Evolutionary conservation across 2,329 filamentous ascomycete genomes (phyloP).

Genomic region (Geoglossum cookeanum): DNA sequence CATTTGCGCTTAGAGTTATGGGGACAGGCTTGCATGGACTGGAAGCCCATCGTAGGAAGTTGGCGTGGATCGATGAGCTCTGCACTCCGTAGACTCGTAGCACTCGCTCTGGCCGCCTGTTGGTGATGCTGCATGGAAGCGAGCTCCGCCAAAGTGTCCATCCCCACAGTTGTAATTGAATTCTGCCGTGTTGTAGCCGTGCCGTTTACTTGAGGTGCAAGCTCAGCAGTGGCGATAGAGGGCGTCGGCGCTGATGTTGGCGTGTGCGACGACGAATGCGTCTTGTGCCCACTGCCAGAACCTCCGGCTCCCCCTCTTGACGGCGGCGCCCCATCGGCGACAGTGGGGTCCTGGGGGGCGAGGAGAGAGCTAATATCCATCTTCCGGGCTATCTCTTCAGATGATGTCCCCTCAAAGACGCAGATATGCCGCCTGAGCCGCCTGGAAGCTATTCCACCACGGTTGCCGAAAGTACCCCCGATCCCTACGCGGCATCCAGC

Average conservation of each 20-base stretch:
- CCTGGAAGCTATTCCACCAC: neutral
- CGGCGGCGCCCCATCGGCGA: conserved; percentile 16
- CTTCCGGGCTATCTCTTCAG: neutral
- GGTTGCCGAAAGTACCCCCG: neutral
- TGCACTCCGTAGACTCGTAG: conserved; percentile 12
- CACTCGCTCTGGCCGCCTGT: conserved; percentile 21
- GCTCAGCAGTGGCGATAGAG: neutral
- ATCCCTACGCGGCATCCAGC: neutral
- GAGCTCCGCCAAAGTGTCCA: conserved; percentile 30
- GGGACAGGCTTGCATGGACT: conserved; percentile 3
- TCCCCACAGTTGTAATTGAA: conserved; percentile 21
- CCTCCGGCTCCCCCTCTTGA: neutral
- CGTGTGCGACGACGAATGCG: conserved; percentile 4
- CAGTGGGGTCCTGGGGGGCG: conserved; percentile 27
- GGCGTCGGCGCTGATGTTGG: conserved; percentile 2
- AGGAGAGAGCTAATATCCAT: conserved; percentile 32
- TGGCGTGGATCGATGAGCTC: conserved; percentile 13
- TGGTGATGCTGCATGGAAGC: conserved; percentile 27
- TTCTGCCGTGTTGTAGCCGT: neutral
- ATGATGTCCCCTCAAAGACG: neutral
- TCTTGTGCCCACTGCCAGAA: conserved; percentile 4
- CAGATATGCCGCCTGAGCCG: neutral
- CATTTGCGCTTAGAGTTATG: neutral
- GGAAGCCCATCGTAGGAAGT: conserved; percentile 14
- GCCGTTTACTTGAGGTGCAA: neutral